Conservation (phyloP, 208 protist species). For the Crithidia fasciculata region DNA sequence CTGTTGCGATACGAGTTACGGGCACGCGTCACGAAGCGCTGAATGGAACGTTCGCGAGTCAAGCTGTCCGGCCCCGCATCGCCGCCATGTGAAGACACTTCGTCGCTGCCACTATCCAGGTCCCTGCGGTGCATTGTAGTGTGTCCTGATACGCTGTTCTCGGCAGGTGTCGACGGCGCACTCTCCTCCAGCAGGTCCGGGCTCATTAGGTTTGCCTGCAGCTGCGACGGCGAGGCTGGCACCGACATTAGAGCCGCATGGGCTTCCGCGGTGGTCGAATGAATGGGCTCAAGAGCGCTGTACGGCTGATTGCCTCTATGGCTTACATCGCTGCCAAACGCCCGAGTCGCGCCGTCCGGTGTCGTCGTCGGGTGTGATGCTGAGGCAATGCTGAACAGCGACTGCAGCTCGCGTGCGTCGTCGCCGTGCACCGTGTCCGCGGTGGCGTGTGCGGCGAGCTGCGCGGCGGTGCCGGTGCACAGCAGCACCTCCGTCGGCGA, state of each 20-base stretch:
- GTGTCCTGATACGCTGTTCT: not conserved
- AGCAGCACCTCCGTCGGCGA: conserved; percentile 8
- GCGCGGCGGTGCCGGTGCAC: not conserved
- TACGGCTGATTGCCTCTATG: not conserved
- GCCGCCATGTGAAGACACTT: not conserved
- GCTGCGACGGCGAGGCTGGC: conserved; percentile 3
- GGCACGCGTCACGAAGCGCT: conserved; percentile 20
- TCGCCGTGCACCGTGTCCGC: not conserved
- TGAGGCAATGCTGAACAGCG: not conserved
- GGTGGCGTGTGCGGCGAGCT: not conserved
- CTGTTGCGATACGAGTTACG: conserved; percentile 19
- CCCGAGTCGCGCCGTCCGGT: not conserved
- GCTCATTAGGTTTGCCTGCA: conserved; percentile 4
- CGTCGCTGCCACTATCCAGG: conserved; percentile 1
- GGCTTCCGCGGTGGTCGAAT: not conserved
- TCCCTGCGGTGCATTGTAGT: conserved; percentile 7
- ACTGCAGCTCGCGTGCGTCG: conserved; percentile 11
- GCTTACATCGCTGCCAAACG: not conserved
- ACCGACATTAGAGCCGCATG: not conserved
- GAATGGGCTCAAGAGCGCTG: not conserved
- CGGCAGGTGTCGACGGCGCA: not conserved
- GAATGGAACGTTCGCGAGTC: conserved; percentile 13
- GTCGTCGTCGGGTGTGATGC: not conserved
- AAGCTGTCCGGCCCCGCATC: conserved; percentile 9
- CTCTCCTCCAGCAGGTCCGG: conserved; percentile 17